Evolutionary conservation across 2,329 filamentous ascomycete genomes (phyloP).

Genomic region (Coniosporium tulheliwenetii): DNA sequence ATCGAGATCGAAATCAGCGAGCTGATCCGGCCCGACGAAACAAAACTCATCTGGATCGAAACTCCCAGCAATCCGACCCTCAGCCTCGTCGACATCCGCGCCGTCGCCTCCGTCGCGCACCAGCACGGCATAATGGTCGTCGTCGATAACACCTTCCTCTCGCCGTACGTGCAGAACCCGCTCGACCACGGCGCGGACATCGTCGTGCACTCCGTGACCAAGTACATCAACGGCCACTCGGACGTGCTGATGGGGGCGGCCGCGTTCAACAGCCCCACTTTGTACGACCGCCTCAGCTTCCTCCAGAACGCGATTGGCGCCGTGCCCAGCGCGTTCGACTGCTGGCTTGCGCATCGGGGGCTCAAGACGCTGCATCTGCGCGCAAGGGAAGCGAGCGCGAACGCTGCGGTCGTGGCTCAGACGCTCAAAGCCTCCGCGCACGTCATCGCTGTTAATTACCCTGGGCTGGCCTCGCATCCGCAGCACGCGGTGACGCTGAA

Average conservation of each 20-base stretch:
- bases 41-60: conserved; percentile 95
- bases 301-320: conserved; percentile 96
- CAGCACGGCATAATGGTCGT: conserved; percentile 82
- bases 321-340: conserved; percentile 88
- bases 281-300: conserved; percentile 68
- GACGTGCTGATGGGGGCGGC: conserved; percentile 97
- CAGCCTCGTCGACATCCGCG: conserved; percentile 79
- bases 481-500: conserved; percentile 72
- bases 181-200: conserved; percentile 91
- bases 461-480: conserved; percentile 73
- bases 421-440: conserved; percentile 66
- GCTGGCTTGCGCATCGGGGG: conserved; percentile 93
- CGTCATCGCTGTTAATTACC: conserved; percentile 89
- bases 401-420: conserved; percentile 62
- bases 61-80: conserved; percentile 89
- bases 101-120: conserved; percentile 71
- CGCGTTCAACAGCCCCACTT: conserved; percentile 75
- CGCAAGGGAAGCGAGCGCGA: conserved; percentile 67
- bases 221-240: conserved; percentile 96
- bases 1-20: conserved; percentile 78
- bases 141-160: conserved; percentile 98
- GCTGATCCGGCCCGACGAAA: conserved; percentile 67
- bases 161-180: conserved; percentile 92
- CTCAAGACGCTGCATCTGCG: conserved; percentile 93
- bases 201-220: conserved; percentile 92